Evolutionary conservation across 1,284 basidiomycete genomes (phyloP), one percentile per base, ranked within the genome.

Genomic region (Rhodotorula sp.): DNA sequence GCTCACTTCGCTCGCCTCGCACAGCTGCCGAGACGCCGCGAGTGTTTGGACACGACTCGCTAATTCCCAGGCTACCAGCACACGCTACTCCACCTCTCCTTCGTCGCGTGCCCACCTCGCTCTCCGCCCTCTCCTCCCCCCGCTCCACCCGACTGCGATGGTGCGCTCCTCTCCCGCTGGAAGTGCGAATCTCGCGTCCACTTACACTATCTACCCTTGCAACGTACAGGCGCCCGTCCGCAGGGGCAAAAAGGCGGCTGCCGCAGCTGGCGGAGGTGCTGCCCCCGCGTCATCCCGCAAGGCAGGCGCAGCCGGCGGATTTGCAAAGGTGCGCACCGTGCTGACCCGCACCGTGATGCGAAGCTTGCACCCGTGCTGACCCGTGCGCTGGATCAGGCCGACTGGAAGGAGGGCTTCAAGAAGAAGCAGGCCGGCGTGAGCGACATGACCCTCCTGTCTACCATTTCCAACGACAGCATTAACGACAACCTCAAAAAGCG

Each of bases 381-480:
- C 0, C 21, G 3, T 10, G 17, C 8, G 2, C 59, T 6, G 34
- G 13, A 34, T 29, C 67, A 97, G 93, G 94, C 94, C 67, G 94
- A 97, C 81, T 97, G 94, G 94, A 94, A 94, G 81, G 94, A 97
- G 80, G 92, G 93, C 27, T 96, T 97, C 86, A 94, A 93, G 88
- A 79, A 79, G 74, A 97, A 96, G 88, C 95, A 96, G 83, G 92
- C 95, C 69, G 97, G 97, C 71, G 96, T 99, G 69, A 90, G 93
- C 65, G 97, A 99, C 84, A 99, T 99, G 97, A 99, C 97, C 17
- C 84, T 99, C 73, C 85, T 99, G 73, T 92, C 92, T 66, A 97
- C 94, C 64, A 97, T 99, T 84, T 95, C 92, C 81, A 97, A 99
- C 83, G 96, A 99, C 80, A 90, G 90, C 78, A 90, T 99, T 86